Evolutionary conservation across 1,284 basidiomycete species (phyloP), one percentile per base, ranked within the genome.

Genomic region (Sparassis latifolia): DNA sequence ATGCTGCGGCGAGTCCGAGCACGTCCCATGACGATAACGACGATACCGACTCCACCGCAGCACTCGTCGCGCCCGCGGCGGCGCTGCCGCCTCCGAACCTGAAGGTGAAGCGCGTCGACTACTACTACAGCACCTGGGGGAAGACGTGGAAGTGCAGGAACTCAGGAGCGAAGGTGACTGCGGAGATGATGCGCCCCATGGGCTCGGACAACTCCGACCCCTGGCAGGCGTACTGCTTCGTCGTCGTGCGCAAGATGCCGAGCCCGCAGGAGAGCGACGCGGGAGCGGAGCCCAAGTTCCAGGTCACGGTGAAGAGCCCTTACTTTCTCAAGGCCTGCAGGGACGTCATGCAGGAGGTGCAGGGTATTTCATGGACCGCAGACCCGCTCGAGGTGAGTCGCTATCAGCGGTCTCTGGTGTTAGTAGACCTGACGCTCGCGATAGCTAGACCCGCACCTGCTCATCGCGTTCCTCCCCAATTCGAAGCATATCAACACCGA

Each of bases 141-240:
- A 77, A 73, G 57, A 58, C 61, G 28, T 80, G 78, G 78, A 80
- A 77, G 63, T 81, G 80, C 57, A 53, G 76, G 73, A 78, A 76
- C 63, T 79, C 72, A 51, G 75, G 70, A 51, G 70, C 76, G 1
- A 74, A 73, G 48, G 69, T 78, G 45, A 69, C 68, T 0, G 70
- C 76, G 4, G 78, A 80, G 59, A 64, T 66, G 2, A 50, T 72
- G 38, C 72, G 71, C 35, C 54, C 56, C 9, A 54, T 43, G 37
- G 49, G 39, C 20, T 32, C 47, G 2, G 63, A 69, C 9, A 66
- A 63, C 7, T 72, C 73, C 51, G 79, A 81, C 52, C 69, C 69
- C 3, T 80, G 78, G 78, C 75, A 73, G 57, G 71, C 77, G 43
- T 82, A 63, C 60, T 74, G 72, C 58, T 77, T 81, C 48, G 76